These are phyloP conservation scores for Ustilago nuda DNA, from an alignment of 1,284 basidiomycete genomes.

Conservation along the genomic window DNA sequence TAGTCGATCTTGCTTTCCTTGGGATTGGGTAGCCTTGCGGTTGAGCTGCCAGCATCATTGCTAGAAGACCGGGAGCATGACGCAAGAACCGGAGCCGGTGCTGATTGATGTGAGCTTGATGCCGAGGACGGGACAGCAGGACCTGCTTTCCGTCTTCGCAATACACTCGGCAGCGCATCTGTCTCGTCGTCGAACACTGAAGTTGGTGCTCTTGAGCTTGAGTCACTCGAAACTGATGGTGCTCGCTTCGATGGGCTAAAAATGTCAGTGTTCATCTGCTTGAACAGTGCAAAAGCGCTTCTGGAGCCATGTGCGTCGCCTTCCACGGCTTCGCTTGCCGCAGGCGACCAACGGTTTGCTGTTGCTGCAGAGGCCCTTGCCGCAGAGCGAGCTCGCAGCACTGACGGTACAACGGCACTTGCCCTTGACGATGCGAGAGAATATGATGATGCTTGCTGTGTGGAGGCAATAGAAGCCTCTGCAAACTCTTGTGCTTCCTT, in stretches of 20 bases:
- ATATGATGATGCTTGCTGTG: neutral
- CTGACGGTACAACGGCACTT: neutral
- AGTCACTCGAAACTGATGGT: neutral
- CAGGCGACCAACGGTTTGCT: neutral
- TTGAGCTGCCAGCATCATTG: neutral
- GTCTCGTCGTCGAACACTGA: conserved; percentile 49
- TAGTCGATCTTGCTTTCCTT: conserved; percentile 39
- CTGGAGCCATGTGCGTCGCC: conserved; percentile 1
- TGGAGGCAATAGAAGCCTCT: conserved; percentile 6
- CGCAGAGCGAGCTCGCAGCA: conserved; percentile 4
- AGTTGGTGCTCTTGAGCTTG: conserved; percentile 20
- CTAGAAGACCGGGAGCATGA: neutral
- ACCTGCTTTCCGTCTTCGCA: conserved; percentile 15
- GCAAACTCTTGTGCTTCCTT: conserved; percentile 44
- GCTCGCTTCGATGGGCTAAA: conserved; percentile 22
- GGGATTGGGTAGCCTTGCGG: conserved; percentile 10
- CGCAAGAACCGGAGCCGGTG: conserved; percentile 1
- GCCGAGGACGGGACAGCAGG: neutral
- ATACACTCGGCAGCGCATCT: conserved; percentile 25
- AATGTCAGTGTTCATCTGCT: conserved; percentile 37
- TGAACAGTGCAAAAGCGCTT: conserved; percentile 24
- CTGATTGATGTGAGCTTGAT: neutral
- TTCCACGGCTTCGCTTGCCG: neutral
- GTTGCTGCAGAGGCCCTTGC: neutral
- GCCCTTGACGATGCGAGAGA: neutral